A percentile compares a stretch with the other conserved stretches of the same genome.
These are phyloP conservation scores for Sherardia arvensis DNA, from an alignment of 257 asterid species.

Conservation along the genomic window DNA sequence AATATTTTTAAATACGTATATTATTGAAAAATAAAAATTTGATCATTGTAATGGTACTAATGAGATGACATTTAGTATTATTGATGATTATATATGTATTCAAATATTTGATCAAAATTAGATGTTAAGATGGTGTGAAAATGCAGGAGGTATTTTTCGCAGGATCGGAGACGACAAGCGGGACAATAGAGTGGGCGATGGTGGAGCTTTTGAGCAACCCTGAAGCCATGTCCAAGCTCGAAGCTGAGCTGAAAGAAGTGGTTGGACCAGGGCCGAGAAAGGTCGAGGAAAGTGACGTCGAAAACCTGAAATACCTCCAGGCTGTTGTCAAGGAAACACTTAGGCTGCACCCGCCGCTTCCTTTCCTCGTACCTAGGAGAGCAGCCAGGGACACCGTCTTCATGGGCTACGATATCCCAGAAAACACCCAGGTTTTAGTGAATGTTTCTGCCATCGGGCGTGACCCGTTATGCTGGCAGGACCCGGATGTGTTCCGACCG, in stretches of 20 bases:
- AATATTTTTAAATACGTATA: too few species aligned
- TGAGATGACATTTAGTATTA: too few species aligned
- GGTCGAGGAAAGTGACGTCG: conserved; percentile 19
- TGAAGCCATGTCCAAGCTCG: conserved; percentile 12
- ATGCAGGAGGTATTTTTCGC: conserved; percentile 27
- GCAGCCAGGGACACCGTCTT: conserved; percentile 19
- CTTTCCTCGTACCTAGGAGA: conserved; percentile 18
- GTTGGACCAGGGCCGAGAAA: conserved; percentile 7
- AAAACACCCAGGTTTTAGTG: conserved; percentile 19
- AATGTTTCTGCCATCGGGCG: conserved; percentile 36
- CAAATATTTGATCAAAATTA: too few species aligned
- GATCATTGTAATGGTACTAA: too few species aligned
- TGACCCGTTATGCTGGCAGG: conserved; percentile 36
- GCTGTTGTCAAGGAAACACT: conserved; percentile 22
- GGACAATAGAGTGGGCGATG: conserved; percentile 29
- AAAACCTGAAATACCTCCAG: conserved; percentile 20
- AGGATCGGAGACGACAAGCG: conserved; percentile 27
- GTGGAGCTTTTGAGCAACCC: conserved; percentile 25
- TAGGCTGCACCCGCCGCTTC: conserved; percentile 29
- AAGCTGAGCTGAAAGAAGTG: conserved; percentile 13
- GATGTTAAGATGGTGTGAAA: too few species aligned
- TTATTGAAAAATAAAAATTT: too few species aligned
- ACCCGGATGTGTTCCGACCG: conserved; percentile 33
- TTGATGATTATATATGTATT: too few species aligned
- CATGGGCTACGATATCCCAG: conserved; percentile 23